Evolutionary conservation across 805 yeast species (phyloP), one percentile per base, ranked within the genome.

Genomic region (Sungouiozyma intestinalis): DNA sequence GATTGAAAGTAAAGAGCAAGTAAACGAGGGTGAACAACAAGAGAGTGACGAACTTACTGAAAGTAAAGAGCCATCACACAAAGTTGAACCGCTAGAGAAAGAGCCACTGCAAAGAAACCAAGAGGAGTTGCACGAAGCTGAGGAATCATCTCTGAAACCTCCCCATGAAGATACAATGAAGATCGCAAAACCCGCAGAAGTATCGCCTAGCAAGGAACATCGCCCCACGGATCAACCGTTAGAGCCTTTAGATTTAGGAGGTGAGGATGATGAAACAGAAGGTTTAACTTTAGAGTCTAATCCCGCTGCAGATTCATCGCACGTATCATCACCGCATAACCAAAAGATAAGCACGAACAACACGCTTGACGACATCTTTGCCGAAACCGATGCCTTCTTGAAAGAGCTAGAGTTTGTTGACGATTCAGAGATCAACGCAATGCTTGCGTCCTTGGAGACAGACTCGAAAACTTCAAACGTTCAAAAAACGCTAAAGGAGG

Each of bases 311-410:
- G 33, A 32, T n/a, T 9, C 37, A 11, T 19, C 17, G 15, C 20
- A 4, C 2, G 4, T 17, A 3, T 24, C 7, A 14, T 33, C 20
- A 19, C 17, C 19, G 18, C 39, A 36, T 3, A 29, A 16, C 6
- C 7, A 41, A 11, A 19, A 38, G 33, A 16, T 29, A 7, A 15
- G 14, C 18, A 34, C 37, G n/a, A 36, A 32, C 16, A 36, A 13
- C 29, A 35, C 43, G 4, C 40, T 48, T n/a, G 45, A 39, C 27
- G 50, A 48, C 33, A 37, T 57, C 9, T 41, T 52, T 18, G 57
- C 53, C 13, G 66, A 62, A 18, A 60, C 61, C 13, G 64, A 62
- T 40, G 61, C 53, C 4, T 45, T 62, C 33, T 47, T 62, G 27
- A 49, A 53, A 33, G 55, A 54, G 33, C 43, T 60, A 27, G 55